Base-by-base conservation (phyloP, 768 basidiomycete species). In the Lactarius deliciosus region DNA sequence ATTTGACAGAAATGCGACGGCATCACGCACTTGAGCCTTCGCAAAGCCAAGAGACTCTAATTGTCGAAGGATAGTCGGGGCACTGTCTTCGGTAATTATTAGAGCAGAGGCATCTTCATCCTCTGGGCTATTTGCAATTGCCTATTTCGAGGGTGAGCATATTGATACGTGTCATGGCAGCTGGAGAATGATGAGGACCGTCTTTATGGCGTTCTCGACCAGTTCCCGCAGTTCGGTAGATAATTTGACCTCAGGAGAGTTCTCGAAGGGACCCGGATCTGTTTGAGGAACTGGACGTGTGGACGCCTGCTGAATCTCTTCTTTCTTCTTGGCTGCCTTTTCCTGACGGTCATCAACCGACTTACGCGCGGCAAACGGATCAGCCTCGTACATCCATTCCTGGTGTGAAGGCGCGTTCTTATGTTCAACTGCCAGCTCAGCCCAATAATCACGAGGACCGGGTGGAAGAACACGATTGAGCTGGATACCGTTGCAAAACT, bases 391-490 rank as follows among this genome's bases (percentile, higher is more conserved):
- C 85, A 92, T 90, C 94, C 94, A 96, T 60, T 82, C 83, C 73
- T 85, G 82, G 74, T 94, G 90, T 3, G 86, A 82, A 1, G 88
- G 86, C 3, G 82, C 81, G 20, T 75, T 75, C 70, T 87, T 89
- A 70, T 93, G 92, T 72, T 93, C 89, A 2, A 76, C 76, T 9
- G 85, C 86, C 1, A 97, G 78, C 70, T 86, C 81, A 60, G 84
- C 84, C 95, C 95, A 97, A 75, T 96, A 97, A 22, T 94, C 90
- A 55, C 91, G 82, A 41, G 94, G 91, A 9, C 88, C 87, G 2
- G 91, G 86, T 18, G 96, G 96, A 16, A 97, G 83, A 59, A 90
- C 84, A 64, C 81, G 82, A 72, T 92, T 85, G 18, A 93, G 81
- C 72, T 88, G 88, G 3, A 91, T 82, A 55, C 83, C 81, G 76